Evolutionary conservation across 2,329 filamentous ascomycete genomes (phyloP), one percentile per base, ranked within the genome.

Genomic region (Periconia digitata): DNA sequence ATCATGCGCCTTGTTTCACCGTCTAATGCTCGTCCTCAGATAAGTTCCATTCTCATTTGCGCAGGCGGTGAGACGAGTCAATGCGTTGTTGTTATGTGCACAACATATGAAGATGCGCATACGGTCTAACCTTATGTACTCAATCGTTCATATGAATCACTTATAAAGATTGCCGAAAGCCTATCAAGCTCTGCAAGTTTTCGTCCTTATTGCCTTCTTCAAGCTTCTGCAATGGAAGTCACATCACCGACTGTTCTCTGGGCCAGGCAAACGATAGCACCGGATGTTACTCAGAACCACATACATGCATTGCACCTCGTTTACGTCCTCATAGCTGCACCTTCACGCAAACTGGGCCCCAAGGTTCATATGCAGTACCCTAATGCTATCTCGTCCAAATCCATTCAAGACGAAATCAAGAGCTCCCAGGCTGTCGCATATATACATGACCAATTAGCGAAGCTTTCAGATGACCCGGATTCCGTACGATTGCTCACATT

Each of bases 141-240:
- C n/a, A n/a, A n/a, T n/a, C n/a, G n/a, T n/a, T n/a, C n/a, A n/a
- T n/a, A n/a, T n/a, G n/a, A n/a, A n/a, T n/a, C n/a, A n/a, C n/a
- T n/a, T n/a, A n/a, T n/a, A n/a, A n/a, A n/a, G n/a, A n/a, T n/a
- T n/a, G n/a, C n/a, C n/a, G n/a, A n/a, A n/a, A n/a, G n/a, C n/a
- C n/a, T n/a, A n/a, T n/a, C n/a, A n/a, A n/a, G n/a, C n/a, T n/a
- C n/a, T n/a, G n/a, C n/a, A n/a, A n/a, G n/a, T n/a, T n/a, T n/a
- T n/a, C n/a, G n/a, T n/a, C n/a, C 55, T 22, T 44, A 13, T 62
- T 15, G 27, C 27, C 27, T 10, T 10, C 27, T 6, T 32, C 27
- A 32, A 32, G 27, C 27, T 32, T 32, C 27, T n/a, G n/a, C n/a
- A n/a, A n/a, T n/a, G n/a, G n/a, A n/a, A n/a, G n/a, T n/a, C n/a